Percentiles rank a stretch among this genome's conserved stretches.
Evolutionary conservation across 768 basidiomycete genomes (phyloP).

Genomic region (Cyathus striatus): DNA sequence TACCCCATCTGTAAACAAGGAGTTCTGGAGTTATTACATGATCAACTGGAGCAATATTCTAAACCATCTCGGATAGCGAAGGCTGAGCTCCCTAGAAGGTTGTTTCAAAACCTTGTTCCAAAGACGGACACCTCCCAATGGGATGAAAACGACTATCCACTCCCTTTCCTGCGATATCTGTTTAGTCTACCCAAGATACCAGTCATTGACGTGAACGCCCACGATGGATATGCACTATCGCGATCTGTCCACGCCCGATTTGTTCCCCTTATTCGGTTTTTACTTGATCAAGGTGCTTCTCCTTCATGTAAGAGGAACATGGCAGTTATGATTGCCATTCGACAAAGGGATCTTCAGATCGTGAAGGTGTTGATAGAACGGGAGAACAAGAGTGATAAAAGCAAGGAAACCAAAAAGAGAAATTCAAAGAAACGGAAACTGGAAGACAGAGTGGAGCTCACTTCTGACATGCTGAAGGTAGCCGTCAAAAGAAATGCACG

Average conservation of each 20-base stretch:
- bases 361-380: conserved; percentile 65
- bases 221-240: conserved; percentile 78
- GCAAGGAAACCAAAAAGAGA: conserved; percentile 12
- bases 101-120: conserved; percentile 53
- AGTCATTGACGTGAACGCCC: conserved; percentile 52
- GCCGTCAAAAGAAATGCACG: conserved; percentile 63
- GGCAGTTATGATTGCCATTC: conserved; percentile 74
- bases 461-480: conserved; percentile 52
- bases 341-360: conserved; percentile 57
- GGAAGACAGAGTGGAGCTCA: conserved; percentile 54
- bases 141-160: conserved; percentile 46
- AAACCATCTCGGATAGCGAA: not conserved
- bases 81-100: conserved; percentile 57
- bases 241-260: conserved; percentile 69
- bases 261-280: conserved; percentile 58
- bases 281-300: conserved; percentile 70
- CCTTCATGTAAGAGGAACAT: conserved; percentile 57
- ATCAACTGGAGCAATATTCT: conserved; percentile 13
- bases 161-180: conserved; percentile 62
- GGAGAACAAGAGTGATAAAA: conserved; percentile 11
- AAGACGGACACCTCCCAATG: conserved; percentile 24
- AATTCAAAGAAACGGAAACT: conserved; percentile 56
- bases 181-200: conserved; percentile 35
- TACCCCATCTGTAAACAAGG: conserved; percentile 56
- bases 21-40: conserved; percentile 40